Evolutionary conservation across 2,329 filamentous ascomycete species (phyloP).

Genomic region (Seiridium cupressi): DNA sequence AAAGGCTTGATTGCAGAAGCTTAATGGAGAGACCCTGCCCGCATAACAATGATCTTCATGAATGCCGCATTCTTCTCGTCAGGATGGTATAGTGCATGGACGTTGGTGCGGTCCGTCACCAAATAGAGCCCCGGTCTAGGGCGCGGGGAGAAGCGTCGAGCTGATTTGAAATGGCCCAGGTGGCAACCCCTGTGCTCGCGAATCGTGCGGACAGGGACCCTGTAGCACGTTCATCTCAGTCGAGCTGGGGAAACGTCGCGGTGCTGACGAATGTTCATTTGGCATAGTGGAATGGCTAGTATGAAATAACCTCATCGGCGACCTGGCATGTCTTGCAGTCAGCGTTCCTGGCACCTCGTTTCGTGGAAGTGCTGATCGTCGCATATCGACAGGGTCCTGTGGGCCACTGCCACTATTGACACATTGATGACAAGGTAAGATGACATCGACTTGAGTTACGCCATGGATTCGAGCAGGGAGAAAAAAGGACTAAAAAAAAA

Average conservation of each 20-base stretch:
- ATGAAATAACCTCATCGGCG: constrained; percentile 8
- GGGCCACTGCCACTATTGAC: no score
- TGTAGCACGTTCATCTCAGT: constrained; percentile 25
- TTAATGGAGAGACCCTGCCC: constrained; percentile 16
- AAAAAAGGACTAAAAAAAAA: no score
- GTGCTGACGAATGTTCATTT: constrained; percentile 21
- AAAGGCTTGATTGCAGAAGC: neutral
- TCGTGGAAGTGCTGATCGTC: no score
- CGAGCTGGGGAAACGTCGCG: constrained; percentile 19
- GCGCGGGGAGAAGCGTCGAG: constrained; percentile 13
- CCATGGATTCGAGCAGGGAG: no score
- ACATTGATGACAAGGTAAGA: no score
- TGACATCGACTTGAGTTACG: no score
- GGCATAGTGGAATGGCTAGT: constrained; percentile 19
- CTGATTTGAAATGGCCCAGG: neutral
- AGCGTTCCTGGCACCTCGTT: constrained; percentile 8
- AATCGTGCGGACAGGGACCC: neutral
- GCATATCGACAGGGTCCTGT: no score
- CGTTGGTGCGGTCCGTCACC: neutral
- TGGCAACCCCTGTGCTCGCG: constrained; percentile 10
- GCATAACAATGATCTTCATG: constrained; percentile 26
- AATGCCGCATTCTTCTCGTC: constrained; percentile 19
- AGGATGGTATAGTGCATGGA: constrained; percentile 22
- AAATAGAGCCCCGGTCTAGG: neutral
- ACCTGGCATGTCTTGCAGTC: neutral